Percentiles rank a stretch among this genome's conserved stretches.
Evolutionary conservation across 1,284 basidiomycete genomes (phyloP).

Genomic region (Fomitopsis pinicola): DNA sequence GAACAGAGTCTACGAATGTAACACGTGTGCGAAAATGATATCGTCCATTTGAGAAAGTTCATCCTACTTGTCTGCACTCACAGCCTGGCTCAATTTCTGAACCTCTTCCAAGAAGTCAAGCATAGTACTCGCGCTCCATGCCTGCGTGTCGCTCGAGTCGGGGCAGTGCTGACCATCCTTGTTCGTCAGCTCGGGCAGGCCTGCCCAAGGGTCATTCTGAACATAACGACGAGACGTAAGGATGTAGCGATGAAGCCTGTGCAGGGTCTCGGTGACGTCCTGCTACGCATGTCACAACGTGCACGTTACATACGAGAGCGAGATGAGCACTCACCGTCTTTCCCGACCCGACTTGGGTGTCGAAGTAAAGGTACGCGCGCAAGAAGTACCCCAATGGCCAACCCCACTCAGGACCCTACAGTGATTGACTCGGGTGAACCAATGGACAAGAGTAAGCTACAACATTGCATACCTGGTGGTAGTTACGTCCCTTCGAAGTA

Average conservation of each 20-base stretch:
- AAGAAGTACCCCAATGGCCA: conserved; percentile 96
- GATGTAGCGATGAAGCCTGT: conserved; percentile 74
- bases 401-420: conserved; percentile 84
- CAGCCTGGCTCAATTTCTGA: conserved; percentile 33
- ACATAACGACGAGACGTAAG: conserved; percentile 72
- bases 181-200: conserved; percentile 90
- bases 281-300: conserved; percentile 23
- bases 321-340: conserved; percentile 51
- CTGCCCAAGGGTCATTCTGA: conserved; percentile 80
- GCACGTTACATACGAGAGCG: background rate
- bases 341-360: conserved; percentile 56
- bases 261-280: conserved; percentile 70
- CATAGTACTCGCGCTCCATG: conserved; percentile 88
- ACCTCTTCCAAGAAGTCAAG: conserved; percentile 83
- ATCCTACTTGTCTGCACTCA: background rate
- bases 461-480: conserved; percentile 56
- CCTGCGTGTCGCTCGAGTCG: conserved; percentile 90
- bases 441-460: conserved; percentile 9
- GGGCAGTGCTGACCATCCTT: conserved; percentile 74
- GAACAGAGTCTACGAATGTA: no score
- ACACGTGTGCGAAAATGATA: no score
- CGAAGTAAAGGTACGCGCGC: conserved; percentile 87
- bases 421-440: conserved; percentile 1
- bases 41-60: no score
- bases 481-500: conserved; percentile 89